phyloP scores from a whole-genome alignment of 306 rosid species.

The Cercis canadensis region DNA sequence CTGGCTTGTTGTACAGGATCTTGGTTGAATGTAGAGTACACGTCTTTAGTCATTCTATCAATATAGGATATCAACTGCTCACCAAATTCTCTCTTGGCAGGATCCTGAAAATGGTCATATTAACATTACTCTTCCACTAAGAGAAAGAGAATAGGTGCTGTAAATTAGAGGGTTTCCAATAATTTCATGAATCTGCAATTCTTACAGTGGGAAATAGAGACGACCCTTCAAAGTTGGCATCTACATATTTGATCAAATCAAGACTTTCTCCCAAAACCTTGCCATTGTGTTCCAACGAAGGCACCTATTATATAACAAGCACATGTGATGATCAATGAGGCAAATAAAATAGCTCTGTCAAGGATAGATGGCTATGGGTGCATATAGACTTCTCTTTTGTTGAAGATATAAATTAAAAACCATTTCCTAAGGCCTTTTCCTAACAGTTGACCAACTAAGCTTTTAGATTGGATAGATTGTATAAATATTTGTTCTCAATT shows the following conservation, averaged over 20 bases:
- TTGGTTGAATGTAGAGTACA: slow-evolving; percentile 47
- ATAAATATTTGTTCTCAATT: too few relatives aligned
- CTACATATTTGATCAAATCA: slow-evolving; percentile 79
- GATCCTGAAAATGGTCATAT: slow-evolving; percentile 51
- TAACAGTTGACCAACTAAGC: too few relatives aligned
- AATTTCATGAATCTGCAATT: slow-evolving; percentile 2
- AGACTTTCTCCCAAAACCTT: slow-evolving; percentile 86
- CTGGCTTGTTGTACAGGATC: slow-evolving; percentile 49
- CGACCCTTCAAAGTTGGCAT: slow-evolving; percentile 56
- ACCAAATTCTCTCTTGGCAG: slow-evolving; percentile 61
- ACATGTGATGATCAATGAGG: too few relatives aligned
- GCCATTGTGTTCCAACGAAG: slow-evolving; percentile 88
- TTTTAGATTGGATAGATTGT: too few relatives aligned
- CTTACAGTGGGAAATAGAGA: slow-evolving; percentile 69
- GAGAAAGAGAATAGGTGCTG: neutral
- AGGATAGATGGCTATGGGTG: too few relatives aligned
- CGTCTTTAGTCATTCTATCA: slow-evolving; percentile 46
- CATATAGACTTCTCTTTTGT: too few relatives aligned
- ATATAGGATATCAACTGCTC: slow-evolving; percentile 63
- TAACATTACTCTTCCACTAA: neutral
- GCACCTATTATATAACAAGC: slow-evolving; percentile 59
- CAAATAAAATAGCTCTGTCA: too few relatives aligned
- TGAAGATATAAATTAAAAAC: too few relatives aligned
- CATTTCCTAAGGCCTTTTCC: too few relatives aligned
- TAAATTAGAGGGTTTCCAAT: too few relatives aligned